These are phyloP conservation scores for Malus sylvestris DNA, from an alignment of 306 rosid species.

Conservation along the genomic window DNA sequence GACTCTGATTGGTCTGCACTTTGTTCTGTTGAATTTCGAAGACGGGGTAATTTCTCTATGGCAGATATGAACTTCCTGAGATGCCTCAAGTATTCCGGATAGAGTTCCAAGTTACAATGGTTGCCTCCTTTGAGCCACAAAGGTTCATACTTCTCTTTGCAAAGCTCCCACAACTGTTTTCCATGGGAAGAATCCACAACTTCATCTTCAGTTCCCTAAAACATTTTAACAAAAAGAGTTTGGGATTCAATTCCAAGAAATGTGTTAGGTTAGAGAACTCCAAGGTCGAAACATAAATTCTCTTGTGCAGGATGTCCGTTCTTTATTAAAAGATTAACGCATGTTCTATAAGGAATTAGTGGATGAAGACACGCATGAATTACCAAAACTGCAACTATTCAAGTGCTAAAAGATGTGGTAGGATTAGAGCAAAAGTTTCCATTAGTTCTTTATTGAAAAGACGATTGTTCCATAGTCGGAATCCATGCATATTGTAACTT, in stretches of 20 bases:
- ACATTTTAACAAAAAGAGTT: slow-evolving; percentile 1
- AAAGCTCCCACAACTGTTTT: slow-evolving; percentile 61
- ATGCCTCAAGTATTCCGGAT: slow-evolving; percentile 56
- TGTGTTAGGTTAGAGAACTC: neutral
- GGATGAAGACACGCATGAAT: slow-evolving; percentile 42
- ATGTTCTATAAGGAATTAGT: neutral
- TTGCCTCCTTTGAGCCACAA: slow-evolving; percentile 62
- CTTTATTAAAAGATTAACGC: no score
- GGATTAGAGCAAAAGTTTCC: no score
- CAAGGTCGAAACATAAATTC: neutral
- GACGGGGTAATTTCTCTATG: slow-evolving; percentile 36
- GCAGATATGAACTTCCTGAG: slow-evolving; percentile 54
- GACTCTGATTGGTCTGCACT: slow-evolving; percentile 8
- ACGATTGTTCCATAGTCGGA: neutral
- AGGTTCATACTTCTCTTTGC: slow-evolving; percentile 62
- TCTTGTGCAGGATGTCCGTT: neutral
- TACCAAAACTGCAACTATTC: slow-evolving; percentile 37
- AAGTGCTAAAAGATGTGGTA: no score
- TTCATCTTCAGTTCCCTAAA: slow-evolving; percentile 70
- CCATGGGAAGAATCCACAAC: slow-evolving; percentile 68
- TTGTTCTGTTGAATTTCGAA: neutral
- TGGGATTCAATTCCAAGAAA: neutral
- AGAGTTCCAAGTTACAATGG: slow-evolving; percentile 58
- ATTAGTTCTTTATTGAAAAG: no score
- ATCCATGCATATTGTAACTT: neutral